Conservation (phyloP, 192 early-diverging fungal genomes). For the Obelidium mucronatum region DNA sequence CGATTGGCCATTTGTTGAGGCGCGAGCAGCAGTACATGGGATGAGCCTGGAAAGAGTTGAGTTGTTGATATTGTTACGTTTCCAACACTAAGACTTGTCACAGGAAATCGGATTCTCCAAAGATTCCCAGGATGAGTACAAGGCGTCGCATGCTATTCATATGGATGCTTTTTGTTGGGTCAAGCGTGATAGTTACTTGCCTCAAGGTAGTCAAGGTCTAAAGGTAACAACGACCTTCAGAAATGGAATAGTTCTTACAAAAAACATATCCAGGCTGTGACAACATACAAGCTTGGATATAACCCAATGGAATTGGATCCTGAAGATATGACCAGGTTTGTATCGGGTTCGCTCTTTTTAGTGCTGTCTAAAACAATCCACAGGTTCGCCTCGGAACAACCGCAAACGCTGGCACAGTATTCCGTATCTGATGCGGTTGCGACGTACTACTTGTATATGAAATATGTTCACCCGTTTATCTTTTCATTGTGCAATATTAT, state of each 20-base stretch:
- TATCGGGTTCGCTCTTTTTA: slow-evolving; percentile 8
- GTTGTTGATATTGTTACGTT: not conserved
- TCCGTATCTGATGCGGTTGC: slow-evolving; percentile 99
- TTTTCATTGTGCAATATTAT: slow-evolving; percentile 99
- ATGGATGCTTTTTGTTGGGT: slow-evolving; percentile 99
- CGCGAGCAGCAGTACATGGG: slow-evolving; percentile 79
- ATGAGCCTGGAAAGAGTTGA: slow-evolving; percentile 81
- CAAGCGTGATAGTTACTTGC: slow-evolving; percentile 96
- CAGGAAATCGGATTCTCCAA: slow-evolving; percentile 90
- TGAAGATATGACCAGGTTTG: slow-evolving; percentile 92
- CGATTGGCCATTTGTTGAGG: slow-evolving; percentile 98
- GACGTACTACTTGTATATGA: slow-evolving; percentile 99
- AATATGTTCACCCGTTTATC: slow-evolving; percentile 98
- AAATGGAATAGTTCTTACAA: not conserved
- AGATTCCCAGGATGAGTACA: slow-evolving; percentile 86
- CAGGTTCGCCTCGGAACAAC: slow-evolving; percentile 88
- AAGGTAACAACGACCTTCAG: slow-evolving; percentile 73
- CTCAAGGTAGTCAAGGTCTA: slow-evolving; percentile 94
- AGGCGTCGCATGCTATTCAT: slow-evolving; percentile 83
- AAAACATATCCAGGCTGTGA: slow-evolving; percentile 80
- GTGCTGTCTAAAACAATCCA: slow-evolving; percentile 8
- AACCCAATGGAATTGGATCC: slow-evolving; percentile 99
- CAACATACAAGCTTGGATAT: slow-evolving; percentile 94
- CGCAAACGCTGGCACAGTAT: slow-evolving; percentile 95
- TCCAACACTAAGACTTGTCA: slow-evolving; percentile 1